Evolutionary conservation across 2,329 filamentous ascomycete species (phyloP), one percentile per base, ranked within the genome.

Genomic region (Neurospora crassa): DNA sequence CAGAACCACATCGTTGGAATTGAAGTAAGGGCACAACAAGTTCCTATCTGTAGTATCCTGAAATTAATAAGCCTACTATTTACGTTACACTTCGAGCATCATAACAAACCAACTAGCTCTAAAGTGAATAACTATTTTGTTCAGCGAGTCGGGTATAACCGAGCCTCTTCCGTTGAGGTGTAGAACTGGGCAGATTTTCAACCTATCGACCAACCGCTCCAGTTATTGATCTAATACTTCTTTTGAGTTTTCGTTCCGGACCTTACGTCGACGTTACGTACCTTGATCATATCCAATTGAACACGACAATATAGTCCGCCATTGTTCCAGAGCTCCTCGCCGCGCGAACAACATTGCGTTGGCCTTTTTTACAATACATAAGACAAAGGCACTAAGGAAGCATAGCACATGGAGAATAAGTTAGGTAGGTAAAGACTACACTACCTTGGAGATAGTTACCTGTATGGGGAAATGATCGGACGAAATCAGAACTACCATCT

Each of bases 1-100:
- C 67, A 69, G 69, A 70, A 14, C 16, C 14, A 63, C 67, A 47
- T 53, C 12, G 67, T 43, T 68, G 20, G 71, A 70, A 43, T 3
- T 47, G 12, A 5, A n/a, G n/a, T 14, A 24, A 47, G 11, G 10
- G 45, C 24, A 12, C 45, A 5, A 14, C n/a, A 4, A 7, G 45
- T 24, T n/a, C 18, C n/a, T 29, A 24, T 47, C 45, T 12, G 11
- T 14, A n/a, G n/a, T 5, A 47, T 6, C 14, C 45, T 12, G 20
- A 11, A 12, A 29, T 29, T 29, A 29, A 29, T 4, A 8, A 47
- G 11, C 45, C 4, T 12, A 2, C n/a, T 10, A 4, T 47, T 10
- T 6, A 7, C 11, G 6, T 20, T 20, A 47, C n/a, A 16, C 40
- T 41, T 41, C n/a, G 43, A 47, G 1, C 43, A 20, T 4, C n/a